Evolutionary conservation across 2,329 filamentous ascomycete species (phyloP), one percentile per base, ranked within the genome.

Genomic region (Diaporthe velutina): DNA sequence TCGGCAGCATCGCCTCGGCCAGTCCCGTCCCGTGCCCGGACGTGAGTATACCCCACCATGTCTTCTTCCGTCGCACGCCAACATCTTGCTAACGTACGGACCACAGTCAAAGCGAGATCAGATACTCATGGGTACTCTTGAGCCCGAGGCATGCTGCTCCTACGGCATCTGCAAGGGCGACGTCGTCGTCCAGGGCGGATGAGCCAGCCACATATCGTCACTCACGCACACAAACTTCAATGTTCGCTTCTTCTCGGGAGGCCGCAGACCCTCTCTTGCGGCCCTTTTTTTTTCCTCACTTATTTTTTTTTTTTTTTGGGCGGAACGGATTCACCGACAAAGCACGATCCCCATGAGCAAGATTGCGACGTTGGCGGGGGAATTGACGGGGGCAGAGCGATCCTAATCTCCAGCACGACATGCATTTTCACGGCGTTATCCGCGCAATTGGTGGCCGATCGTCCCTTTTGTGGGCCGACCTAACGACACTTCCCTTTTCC

Each of bases 161-260:
- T 76, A 76, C 61, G 75, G 75, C 52, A 52, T 75, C 12, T 76
- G 75, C 71, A 75, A 75, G 35, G 75, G 75, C 33, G 75, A 76
- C 17, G 75, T 76, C 45, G 71, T 74, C 15, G 73, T 76, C 45
- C 73, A 66, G 42, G 74, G 74, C 55, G 74, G 74, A n/a, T 76
- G 61, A 76, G 45, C 30, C 50, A 9, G 12, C 8, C 4, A 35
- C n/a, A 33, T 17, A 54, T 45, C 45, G 17, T 25, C 55, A 33
- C 48, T 13, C 50, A 17, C n/a, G 40, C 40, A 48, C 19, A 22
- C 12, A 10, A 54, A 28, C 25, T 22, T 52, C 42, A 25, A n/a
- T n/a, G n/a, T 35, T 38, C 57, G n/a, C 28, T 64, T 61, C 57
- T 54, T 54, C 33, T 64, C 7, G 17, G 60, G 57, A 64, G 45